These are phyloP conservation scores for Phaeolepiota aurea DNA, from an alignment of 768 basidiomycete genomes.

Conservation along the genomic window DNA sequence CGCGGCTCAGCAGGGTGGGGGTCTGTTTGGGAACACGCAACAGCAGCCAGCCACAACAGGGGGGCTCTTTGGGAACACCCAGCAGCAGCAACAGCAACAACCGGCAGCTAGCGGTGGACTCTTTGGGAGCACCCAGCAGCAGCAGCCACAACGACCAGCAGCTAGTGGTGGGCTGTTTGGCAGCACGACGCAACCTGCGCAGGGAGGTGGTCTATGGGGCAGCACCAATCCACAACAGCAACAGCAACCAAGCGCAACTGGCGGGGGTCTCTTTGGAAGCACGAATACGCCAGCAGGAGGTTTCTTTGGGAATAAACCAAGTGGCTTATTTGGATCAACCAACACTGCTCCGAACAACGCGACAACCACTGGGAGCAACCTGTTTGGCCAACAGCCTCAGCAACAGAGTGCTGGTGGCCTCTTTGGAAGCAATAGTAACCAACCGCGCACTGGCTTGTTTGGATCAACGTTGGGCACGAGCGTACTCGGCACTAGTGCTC, in stretches of 20 bases:
- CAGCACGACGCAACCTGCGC: constrained; percentile 9
- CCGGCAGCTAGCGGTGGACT: constrained; percentile 13
- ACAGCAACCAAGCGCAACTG: constrained; percentile 2
- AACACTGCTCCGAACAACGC: constrained; percentile 7
- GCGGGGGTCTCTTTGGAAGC: constrained; percentile 9
- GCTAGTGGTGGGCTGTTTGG: constrained; percentile 11
- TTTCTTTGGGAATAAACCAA: constrained; percentile 15
- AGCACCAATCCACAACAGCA: constrained; percentile 5
- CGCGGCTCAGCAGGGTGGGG: constrained; percentile 8
- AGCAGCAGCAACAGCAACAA: constrained; percentile 9
- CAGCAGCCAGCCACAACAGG: constrained; percentile 9
- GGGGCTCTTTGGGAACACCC: constrained; percentile 15
- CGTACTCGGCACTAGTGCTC: constrained; percentile 21
- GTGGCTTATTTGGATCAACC: constrained; percentile 19
- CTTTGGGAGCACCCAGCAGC: constrained; percentile 17
- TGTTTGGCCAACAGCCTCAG: constrained; percentile 16
- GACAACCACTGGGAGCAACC: constrained; percentile 8
- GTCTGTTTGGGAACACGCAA: constrained; percentile 11
- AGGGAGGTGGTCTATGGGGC: constrained; percentile 22
- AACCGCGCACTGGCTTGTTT: constrained; percentile 9
- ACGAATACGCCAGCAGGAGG: constrained; percentile 8
- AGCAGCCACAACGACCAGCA: constrained; percentile 10
- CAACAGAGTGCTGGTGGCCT: constrained; percentile 16
- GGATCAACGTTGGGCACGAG: constrained; percentile 18
- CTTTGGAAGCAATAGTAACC: constrained; percentile 14